Evolutionary conservation across 176 grass and related monocot species (phyloP).

Genomic region (Juncus inflexus): DNA sequence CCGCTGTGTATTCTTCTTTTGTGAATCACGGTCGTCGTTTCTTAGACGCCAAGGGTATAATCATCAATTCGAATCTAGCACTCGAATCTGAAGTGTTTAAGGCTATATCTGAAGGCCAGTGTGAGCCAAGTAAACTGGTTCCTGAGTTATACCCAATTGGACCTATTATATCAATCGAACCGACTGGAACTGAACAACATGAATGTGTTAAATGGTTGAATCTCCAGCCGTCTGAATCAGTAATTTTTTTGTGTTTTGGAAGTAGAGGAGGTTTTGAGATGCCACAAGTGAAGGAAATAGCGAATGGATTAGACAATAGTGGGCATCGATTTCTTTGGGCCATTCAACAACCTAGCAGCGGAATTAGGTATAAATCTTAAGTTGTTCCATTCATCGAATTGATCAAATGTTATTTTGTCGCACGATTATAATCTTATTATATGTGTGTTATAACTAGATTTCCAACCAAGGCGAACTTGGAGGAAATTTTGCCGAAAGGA

Average conservation of each 20-base stretch:
- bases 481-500: constrained; percentile 40
- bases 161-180: constrained; percentile 6
- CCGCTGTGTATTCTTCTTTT: constrained; percentile 36
- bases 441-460: neutral
- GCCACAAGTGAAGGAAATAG: constrained; percentile 42
- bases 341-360: constrained; percentile 27
- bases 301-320: constrained; percentile 45
- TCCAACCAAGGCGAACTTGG: constrained; percentile 35
- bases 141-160: constrained; percentile 30
- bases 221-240: constrained; percentile 39
- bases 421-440: neutral
- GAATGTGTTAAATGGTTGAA: constrained; percentile 64
- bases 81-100: constrained; percentile 30
- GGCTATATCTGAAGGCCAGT: constrained; percentile 12
- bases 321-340: constrained; percentile 58
- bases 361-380: neutral
- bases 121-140: neutral
- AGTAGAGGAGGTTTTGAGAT: constrained; percentile 44
- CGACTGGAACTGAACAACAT: neutral
- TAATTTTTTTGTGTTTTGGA: constrained; percentile 78
- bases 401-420: no score
- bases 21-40: constrained; percentile 30
- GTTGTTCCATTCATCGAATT: no score
- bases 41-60: constrained; percentile 32
- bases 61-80: constrained; percentile 38